phyloP scores from a whole-genome alignment of 176 grass and related monocot genomes.

The Calamus simplicifolius region DNA sequence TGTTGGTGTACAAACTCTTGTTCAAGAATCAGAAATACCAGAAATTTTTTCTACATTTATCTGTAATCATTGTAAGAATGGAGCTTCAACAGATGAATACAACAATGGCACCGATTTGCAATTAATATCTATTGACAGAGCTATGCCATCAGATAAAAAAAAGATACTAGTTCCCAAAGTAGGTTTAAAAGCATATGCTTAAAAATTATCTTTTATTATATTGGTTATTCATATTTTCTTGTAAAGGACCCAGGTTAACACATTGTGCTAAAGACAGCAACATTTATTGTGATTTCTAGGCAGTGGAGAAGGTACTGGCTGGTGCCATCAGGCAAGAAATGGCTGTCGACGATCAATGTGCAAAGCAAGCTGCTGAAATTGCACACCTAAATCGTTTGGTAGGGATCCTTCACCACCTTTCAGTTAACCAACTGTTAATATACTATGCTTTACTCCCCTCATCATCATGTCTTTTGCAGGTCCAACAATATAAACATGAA shows the following conservation, averaged over 20 bases:
- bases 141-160: constrained; percentile 31
- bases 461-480: constrained; percentile 37
- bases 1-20: constrained; percentile 67
- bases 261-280: no score
- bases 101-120: constrained; percentile 47
- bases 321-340: constrained; percentile 94
- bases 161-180: constrained; percentile 68
- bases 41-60: constrained; percentile 44
- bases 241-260: no score
- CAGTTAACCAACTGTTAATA: constrained; percentile 1
- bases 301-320: constrained; percentile 81
- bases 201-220: no score
- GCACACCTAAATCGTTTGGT: constrained; percentile 84
- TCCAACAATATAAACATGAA: constrained; percentile 95
- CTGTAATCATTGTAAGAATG: constrained; percentile 27
- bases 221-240: no score
- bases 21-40: constrained; percentile 44
- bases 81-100: constrained; percentile 33
- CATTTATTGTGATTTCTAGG: constrained; percentile 24
- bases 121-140: constrained; percentile 43
- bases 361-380: constrained; percentile 84
- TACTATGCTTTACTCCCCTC: constrained; percentile 1
- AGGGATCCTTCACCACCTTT: constrained; percentile 11
- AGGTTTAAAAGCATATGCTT: constrained; percentile 21
- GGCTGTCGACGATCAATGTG: constrained; percentile 75